Percentiles rank a stretch among this genome's conserved stretches.
phyloP scores from a whole-genome alignment of 192 early-diverging fungal species.

The Pilobolus umbonatus region DNA sequence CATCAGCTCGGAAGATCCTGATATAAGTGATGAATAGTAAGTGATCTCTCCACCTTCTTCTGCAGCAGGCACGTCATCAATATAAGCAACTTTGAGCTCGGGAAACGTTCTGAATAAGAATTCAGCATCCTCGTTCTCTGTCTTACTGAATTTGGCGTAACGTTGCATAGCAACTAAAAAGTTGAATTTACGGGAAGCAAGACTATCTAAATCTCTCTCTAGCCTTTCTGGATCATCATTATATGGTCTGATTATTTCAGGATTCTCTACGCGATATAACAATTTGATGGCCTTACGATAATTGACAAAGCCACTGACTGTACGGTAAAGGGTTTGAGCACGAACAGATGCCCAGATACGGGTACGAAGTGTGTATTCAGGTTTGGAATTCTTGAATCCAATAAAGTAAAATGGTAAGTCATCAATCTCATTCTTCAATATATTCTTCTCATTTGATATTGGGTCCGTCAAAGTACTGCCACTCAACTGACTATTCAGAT shows the following conservation, averaged over 20 bases:
- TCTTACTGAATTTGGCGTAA: slow-evolving; percentile 70
- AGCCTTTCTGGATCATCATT: slow-evolving; percentile 61
- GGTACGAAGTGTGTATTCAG: slow-evolving; percentile 78
- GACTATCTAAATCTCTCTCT: slow-evolving; percentile 62
- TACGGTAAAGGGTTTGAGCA: slow-evolving; percentile 82
- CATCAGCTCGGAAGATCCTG: slow-evolving; percentile 65
- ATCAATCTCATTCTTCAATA: slow-evolving; percentile 65
- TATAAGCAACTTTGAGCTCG: slow-evolving; percentile 74
- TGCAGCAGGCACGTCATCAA: slow-evolving; percentile 62
- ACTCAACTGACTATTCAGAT: slow-evolving; percentile 28
- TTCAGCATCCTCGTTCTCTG: slow-evolving; percentile 71
- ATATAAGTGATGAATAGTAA: slow-evolving; percentile 68
- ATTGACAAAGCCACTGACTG: slow-evolving; percentile 84
- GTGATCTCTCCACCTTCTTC: slow-evolving; percentile 52
- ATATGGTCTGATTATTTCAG: slow-evolving; percentile 64
- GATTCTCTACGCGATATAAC: slow-evolving; percentile 74
- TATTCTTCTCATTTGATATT: slow-evolving; percentile 41
- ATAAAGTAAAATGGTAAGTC: slow-evolving; percentile 78
- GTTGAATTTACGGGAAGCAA: slow-evolving; percentile 77
- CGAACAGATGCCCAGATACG: slow-evolving; percentile 87
- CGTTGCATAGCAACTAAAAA: slow-evolving; percentile 84
- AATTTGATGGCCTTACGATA: slow-evolving; percentile 81
- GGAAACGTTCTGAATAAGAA: slow-evolving; percentile 74
- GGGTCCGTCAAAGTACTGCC: slow-evolving; percentile 22
- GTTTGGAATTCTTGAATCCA: slow-evolving; percentile 76